Percentiles rank a stretch among this genome's conserved stretches.
Conservation (phyloP, 2,329 filamentous ascomycete species). For the Aspergillus oerlinghausenensis region DNA sequence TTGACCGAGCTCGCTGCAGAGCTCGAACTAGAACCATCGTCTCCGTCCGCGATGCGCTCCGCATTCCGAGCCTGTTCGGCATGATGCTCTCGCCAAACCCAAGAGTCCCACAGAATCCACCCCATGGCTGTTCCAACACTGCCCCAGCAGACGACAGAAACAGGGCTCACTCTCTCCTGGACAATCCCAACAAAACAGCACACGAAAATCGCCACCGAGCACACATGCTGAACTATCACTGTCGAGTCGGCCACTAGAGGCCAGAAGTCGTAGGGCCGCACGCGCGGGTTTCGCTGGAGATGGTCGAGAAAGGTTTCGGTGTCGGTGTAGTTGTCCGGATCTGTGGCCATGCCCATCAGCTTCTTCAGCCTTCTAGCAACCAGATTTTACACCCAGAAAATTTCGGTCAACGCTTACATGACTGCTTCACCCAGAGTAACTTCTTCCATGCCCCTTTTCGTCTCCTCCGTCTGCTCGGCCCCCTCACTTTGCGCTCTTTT, state of each 20-base stretch:
- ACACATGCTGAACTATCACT: slow-evolving; percentile 95
- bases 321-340: slow-evolving; percentile 98
- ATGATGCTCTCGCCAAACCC: slow-evolving; percentile 68
- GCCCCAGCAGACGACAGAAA: slow-evolving; percentile 82
- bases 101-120: slow-evolving; percentile 88
- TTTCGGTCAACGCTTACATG: slow-evolving; percentile 54
- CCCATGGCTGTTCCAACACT: slow-evolving; percentile 78
- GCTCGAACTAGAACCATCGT: slow-evolving; percentile 39
- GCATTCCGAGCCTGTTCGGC: slow-evolving; percentile 27
- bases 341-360: slow-evolving; percentile 40
- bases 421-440: slow-evolving; percentile 95
- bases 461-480: slow-evolving; percentile 61
- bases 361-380: neutral
- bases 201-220: slow-evolving; percentile 88
- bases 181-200: slow-evolving; percentile 91
- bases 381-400: neutral
- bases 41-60: slow-evolving; percentile 18
- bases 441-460: slow-evolving; percentile 85
- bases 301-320: slow-evolving; percentile 95
- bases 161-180: slow-evolving; percentile 78
- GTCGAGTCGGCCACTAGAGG: slow-evolving; percentile 90
- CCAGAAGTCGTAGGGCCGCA: slow-evolving; percentile 98
- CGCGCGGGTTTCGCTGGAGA: slow-evolving; percentile 85
- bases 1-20: slow-evolving; percentile 32
- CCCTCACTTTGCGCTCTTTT: slow-evolving; percentile 49